phyloP scores from a whole-genome alignment of 306 rosid species.

The Amphicarpaea edgeworthii region DNA sequence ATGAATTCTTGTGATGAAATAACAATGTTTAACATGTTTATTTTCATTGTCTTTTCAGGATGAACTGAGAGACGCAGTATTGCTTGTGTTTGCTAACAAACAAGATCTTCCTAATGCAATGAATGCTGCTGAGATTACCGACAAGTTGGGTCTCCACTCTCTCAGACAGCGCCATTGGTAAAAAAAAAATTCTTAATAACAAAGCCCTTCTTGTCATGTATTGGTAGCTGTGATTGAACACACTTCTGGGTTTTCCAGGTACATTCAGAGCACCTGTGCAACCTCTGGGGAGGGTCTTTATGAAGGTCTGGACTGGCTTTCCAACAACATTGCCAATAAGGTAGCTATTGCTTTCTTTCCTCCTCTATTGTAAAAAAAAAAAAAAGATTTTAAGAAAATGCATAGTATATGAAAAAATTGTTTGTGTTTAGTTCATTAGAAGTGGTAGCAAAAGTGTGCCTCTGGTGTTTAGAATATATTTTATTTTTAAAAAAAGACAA shows the following conservation, averaged over 20 bases:
- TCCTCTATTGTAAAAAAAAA: neutral
- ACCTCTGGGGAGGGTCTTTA: slow-evolving; percentile 99
- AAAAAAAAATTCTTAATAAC: slow-evolving; percentile 28
- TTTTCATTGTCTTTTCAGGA: slow-evolving; percentile 63
- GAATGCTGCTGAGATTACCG: slow-evolving; percentile 99
- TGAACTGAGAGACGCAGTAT: slow-evolving; percentile 96
- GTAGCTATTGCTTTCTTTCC: slow-evolving; percentile 50
- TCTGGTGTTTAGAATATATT: slow-evolving; percentile 3
- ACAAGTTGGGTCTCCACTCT: slow-evolving; percentile 99
- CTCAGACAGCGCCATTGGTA: slow-evolving; percentile 99
- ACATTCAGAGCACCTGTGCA: slow-evolving; percentile 99
- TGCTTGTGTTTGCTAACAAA: slow-evolving; percentile 99
- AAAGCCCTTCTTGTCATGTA: neutral
- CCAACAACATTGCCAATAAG: slow-evolving; percentile 99
- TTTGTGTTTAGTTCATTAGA: slow-evolving; percentile 8
- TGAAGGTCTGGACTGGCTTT: slow-evolving; percentile 99
- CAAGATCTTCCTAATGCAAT: slow-evolving; percentile 99
- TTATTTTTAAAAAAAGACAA: neutral
- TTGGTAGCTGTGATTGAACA: slow-evolving; percentile 31
- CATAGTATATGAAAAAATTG: neutral
- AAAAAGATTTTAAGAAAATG: neutral
- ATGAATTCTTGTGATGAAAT: slow-evolving; percentile 23
- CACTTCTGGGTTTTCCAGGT: slow-evolving; percentile 64
- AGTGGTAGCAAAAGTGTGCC: slow-evolving; percentile 21
- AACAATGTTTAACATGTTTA: neutral